Percentiles rank a stretch among this genome's conserved stretches.
phyloP scores from a whole-genome alignment of 257 asterid genomes.

The Buddleja alternifolia region DNA sequence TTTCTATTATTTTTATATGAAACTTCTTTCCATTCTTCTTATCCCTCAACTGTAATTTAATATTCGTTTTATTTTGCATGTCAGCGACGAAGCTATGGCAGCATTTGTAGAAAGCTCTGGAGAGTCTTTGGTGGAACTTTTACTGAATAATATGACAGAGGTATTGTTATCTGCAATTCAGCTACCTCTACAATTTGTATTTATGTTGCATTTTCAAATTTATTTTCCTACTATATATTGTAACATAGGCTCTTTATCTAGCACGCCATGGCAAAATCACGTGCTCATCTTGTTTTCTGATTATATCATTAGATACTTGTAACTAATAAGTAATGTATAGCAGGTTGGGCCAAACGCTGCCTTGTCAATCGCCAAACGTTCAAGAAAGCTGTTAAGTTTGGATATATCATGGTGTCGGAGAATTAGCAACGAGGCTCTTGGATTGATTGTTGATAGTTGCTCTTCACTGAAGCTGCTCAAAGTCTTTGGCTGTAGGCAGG shows the following conservation, averaged over 20 bases:
- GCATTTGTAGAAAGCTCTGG: constrained; percentile 86
- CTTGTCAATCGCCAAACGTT: constrained; percentile 59
- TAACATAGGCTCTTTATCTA: not conserved
- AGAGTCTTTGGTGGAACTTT: constrained; percentile 62
- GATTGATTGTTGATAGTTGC: constrained; percentile 78
- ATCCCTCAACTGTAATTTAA: constrained; percentile 13
- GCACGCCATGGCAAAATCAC: not conserved
- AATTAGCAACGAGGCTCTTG: constrained; percentile 63
- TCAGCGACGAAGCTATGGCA: constrained; percentile 82
- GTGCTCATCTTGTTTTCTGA: not conserved
- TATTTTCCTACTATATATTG: too few species aligned
- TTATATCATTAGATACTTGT: constrained; percentile 18
- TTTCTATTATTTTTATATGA: not conserved
- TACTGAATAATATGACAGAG: constrained; percentile 59
- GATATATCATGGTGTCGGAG: constrained; percentile 83
- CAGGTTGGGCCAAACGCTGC: constrained; percentile 69
- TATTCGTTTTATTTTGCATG: constrained; percentile 22
- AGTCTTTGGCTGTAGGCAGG: constrained; percentile 86
- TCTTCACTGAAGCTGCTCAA: constrained; percentile 69
- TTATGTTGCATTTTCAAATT: not conserved
- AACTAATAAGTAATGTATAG: constrained; percentile 23
- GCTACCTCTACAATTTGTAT: too few species aligned
- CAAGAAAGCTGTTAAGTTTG: constrained; percentile 58
- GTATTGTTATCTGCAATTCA: constrained; percentile 37
- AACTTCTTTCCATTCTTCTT: not conserved